phyloP scores from a whole-genome alignment of 2,329 filamentous ascomycete species.

The Trichophyton equinum region DNA sequence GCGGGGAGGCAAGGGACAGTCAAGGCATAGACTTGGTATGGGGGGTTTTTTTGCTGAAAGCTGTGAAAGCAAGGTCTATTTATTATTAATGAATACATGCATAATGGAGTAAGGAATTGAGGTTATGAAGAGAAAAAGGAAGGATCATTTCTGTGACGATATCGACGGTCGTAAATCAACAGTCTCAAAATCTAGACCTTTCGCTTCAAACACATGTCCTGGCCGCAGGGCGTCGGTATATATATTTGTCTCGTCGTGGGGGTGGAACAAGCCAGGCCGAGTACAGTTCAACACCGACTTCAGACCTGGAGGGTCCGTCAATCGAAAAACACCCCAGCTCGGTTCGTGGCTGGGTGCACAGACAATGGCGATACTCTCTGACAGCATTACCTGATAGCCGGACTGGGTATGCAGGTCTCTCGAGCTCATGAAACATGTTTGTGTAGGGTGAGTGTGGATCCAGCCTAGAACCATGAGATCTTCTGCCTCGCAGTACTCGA shows the following conservation, averaged over 20 bases:
- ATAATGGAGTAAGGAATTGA: background rate
- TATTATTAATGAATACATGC: background rate
- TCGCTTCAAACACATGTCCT: constrained; percentile 58
- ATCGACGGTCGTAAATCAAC: constrained; percentile 44
- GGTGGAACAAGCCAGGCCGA: constrained; percentile 73
- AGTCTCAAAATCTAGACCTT: constrained; percentile 53
- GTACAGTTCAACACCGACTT: constrained; percentile 70
- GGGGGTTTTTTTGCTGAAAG: too few relatives aligned
- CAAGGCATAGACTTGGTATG: too few relatives aligned
- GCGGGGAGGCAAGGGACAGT: too few relatives aligned
- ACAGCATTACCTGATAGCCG: constrained; percentile 91
- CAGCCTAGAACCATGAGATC: constrained; percentile 81
- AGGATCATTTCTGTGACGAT: background rate
- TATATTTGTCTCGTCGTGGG: constrained; percentile 55
- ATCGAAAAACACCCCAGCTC: constrained; percentile 80
- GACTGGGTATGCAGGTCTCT: constrained; percentile 86
- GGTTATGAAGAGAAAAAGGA: background rate
- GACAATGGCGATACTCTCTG: constrained; percentile 92
- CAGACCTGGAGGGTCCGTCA: constrained; percentile 86
- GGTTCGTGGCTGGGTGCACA: constrained; percentile 67
- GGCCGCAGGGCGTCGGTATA: constrained; percentile 64
- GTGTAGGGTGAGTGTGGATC: constrained; percentile 96
- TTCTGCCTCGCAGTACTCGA: constrained; percentile 77
- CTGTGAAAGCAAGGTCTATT: background rate
- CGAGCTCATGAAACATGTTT: constrained; percentile 96